phyloP scores from a whole-genome alignment of 116 monocot genomes.

The Posidonia oceanica region DNA sequence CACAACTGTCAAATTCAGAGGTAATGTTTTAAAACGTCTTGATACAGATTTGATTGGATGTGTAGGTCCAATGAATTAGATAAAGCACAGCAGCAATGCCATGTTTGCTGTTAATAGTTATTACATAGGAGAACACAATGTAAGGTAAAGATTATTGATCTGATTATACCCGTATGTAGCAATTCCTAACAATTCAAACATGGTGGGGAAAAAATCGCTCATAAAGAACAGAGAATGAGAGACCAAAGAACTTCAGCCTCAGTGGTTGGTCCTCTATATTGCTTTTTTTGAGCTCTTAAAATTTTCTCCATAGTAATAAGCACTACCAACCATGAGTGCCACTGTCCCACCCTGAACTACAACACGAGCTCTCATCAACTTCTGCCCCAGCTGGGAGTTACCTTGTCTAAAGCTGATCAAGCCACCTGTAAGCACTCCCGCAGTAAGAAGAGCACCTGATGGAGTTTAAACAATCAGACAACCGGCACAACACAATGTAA shows the following conservation, averaged over 20 bases:
- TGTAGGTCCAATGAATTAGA: background rate
- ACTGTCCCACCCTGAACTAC: constrained; percentile 89
- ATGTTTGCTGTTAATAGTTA: background rate
- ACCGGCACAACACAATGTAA: too few species aligned
- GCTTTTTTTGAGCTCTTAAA: constrained; percentile 13
- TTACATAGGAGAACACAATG: background rate
- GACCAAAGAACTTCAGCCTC: background rate
- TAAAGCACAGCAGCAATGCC: background rate
- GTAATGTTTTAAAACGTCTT: background rate
- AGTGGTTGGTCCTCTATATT: constrained; percentile 6
- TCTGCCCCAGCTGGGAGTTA: constrained; percentile 85
- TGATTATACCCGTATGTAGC: background rate
- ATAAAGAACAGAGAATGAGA: background rate
- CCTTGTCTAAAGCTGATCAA: constrained; percentile 85
- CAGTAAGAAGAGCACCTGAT: constrained; percentile 83
- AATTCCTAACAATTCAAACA: background rate
- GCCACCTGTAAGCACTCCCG: constrained; percentile 91
- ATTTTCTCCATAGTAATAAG: constrained; percentile 75
- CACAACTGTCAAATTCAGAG: background rate
- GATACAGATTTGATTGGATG: background rate
- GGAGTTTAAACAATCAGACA: background rate
- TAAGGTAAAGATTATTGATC: background rate
- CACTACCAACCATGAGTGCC: constrained; percentile 90
- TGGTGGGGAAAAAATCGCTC: background rate
- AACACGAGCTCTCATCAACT: constrained; percentile 93